Evolutionary conservation across 2,329 filamentous ascomycete species (phyloP).

Genomic region (Neofusicoccum kwambonambiense): DNA sequence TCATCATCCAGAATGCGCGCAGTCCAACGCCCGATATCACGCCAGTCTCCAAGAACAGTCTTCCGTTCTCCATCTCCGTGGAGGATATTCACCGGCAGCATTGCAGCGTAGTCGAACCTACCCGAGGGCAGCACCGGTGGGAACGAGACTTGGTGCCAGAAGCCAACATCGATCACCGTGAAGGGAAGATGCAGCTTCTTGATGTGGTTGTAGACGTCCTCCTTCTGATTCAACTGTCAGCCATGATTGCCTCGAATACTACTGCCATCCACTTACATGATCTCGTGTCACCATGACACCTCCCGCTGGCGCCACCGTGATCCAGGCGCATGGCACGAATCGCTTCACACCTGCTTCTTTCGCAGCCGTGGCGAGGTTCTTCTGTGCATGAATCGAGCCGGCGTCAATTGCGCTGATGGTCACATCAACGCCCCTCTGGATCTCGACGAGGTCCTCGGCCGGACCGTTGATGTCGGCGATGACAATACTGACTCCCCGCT

Average conservation of each 20-base stretch:
- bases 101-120: slow-evolving; percentile 35
- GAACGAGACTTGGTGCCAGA: slow-evolving; percentile 55
- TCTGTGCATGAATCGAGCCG: background rate
- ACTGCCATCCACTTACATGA: slow-evolving; percentile 27
- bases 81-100: background rate
- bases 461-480: background rate
- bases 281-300: slow-evolving; percentile 45
- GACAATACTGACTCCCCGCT: background rate
- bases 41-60: slow-evolving; percentile 48
- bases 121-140: slow-evolving; percentile 44
- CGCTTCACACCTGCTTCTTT: slow-evolving; percentile 30
- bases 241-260: no score
- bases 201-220: background rate
- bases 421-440: background rate
- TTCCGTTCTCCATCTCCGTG: slow-evolving; percentile 41
- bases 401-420: background rate
- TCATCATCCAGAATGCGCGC: slow-evolving; percentile 53
- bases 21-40: slow-evolving; percentile 54
- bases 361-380: slow-evolving; percentile 21
- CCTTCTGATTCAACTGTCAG: slow-evolving; percentile 11
- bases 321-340: slow-evolving; percentile 31
- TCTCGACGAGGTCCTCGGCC: background rate
- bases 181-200: slow-evolving; percentile 56
- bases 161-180: slow-evolving; percentile 60
- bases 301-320: slow-evolving; percentile 44